Evolutionary conservation across 2,329 filamentous ascomycete genomes (phyloP).

Genomic region (Trichoderma gracile): DNA sequence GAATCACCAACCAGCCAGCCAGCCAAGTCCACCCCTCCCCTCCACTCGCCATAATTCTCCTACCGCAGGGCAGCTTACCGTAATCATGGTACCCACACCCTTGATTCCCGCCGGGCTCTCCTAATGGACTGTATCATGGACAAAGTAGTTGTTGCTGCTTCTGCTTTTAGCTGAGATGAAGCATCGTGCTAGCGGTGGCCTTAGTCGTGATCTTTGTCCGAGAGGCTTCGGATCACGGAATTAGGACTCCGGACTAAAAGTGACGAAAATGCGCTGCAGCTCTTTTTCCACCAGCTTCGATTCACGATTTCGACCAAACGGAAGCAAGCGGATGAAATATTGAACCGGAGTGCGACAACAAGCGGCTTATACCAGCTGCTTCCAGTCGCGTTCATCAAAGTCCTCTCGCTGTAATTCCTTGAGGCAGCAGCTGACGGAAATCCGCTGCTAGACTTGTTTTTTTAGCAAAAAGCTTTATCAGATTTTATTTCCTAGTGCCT

Average conservation of each 20-base stretch:
- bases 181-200: background rate
- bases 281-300: background rate
- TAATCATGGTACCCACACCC: background rate
- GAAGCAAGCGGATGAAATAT: slow-evolving; percentile 20
- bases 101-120: no score
- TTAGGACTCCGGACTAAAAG: background rate
- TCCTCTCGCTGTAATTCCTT: background rate
- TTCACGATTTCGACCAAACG: background rate
- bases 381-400: background rate
- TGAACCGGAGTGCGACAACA: slow-evolving; percentile 7
- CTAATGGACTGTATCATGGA: no score
- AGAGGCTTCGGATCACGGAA: background rate
- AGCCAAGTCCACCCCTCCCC: no score
- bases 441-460: no score
- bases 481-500: no score
- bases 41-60: no score
- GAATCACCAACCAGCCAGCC: background rate
- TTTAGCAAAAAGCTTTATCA: background rate
- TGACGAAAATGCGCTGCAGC: no score
- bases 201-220: background rate
- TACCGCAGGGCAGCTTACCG: background rate
- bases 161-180: no score
- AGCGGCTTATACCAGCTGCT: background rate
- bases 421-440: background rate
- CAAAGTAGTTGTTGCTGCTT: no score